Evolutionary conservation across 148 eudicot genomes (phyloP).

Genomic region (Diospyros kaki): DNA sequence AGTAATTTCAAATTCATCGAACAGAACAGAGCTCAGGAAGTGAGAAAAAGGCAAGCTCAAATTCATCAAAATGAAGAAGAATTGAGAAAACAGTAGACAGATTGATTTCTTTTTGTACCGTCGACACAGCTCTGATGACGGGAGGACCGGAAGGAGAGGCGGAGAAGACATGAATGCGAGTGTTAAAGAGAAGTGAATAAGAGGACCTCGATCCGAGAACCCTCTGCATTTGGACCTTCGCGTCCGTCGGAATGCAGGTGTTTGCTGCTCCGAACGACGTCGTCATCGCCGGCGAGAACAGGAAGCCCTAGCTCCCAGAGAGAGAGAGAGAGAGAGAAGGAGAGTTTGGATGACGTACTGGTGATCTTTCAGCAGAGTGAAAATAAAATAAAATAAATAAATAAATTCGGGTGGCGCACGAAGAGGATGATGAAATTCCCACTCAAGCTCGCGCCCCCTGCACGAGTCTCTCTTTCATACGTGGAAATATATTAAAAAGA

Average conservation of each 20-base stretch:
- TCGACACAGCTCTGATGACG: conserved; percentile 56
- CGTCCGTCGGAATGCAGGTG: conserved; percentile 37
- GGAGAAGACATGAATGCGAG: conserved; percentile 27
- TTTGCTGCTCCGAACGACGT: conserved; percentile 56
- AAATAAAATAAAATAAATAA: too few relatives aligned
- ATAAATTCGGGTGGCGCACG: background rate
- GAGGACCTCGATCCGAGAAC: conserved; percentile 44
- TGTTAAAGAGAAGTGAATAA: conserved; percentile 27
- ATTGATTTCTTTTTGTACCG: conserved; percentile 33
- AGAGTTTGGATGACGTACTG: background rate
- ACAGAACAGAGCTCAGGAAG: background rate
- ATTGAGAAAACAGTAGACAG: background rate
- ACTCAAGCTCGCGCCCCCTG: background rate
- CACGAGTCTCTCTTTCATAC: background rate
- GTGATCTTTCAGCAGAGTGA: background rate
- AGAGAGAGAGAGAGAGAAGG: background rate
- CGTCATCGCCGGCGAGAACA: conserved; percentile 29
- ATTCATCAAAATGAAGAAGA: background rate
- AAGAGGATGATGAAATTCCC: conserved; percentile 6
- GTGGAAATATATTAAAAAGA: too few relatives aligned
- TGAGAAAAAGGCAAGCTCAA: background rate
- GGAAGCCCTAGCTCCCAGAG: background rate
- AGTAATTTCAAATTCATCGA: background rate
- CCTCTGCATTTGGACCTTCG: conserved; percentile 42
- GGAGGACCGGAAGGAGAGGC: conserved; percentile 33